Conservation (phyloP, 1,139 yeast species). For the Meyerozyma elateridarum region DNA sequence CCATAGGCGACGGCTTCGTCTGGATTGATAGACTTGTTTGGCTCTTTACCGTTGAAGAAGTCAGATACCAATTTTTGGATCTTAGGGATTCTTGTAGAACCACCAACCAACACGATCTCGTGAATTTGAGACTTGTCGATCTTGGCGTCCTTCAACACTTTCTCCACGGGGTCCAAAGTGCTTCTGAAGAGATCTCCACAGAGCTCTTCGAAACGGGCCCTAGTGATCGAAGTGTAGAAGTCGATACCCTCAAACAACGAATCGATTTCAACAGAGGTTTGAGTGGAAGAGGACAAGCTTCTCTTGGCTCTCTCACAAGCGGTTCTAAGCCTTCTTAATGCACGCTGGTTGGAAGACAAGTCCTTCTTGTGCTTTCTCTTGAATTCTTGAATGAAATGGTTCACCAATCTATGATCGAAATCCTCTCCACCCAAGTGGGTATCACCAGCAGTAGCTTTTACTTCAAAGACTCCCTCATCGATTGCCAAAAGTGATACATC, state of each 20-base stretch:
- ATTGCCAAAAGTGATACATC: constrained; percentile 32
- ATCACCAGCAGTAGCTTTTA: constrained; percentile 25
- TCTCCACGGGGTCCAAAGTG: constrained; percentile 80
- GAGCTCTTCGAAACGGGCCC: constrained; percentile 89
- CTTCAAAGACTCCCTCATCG: constrained; percentile 21
- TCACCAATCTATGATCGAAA: constrained; percentile 78
- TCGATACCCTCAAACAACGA: constrained; percentile 78
- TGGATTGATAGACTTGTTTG: constrained; percentile 77
- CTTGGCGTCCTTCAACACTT: constrained; percentile 79
- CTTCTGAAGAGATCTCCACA: constrained; percentile 82
- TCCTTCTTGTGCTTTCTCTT: constrained; percentile 82
- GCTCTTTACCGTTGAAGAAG: constrained; percentile 87
- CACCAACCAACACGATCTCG: constrained; percentile 88
- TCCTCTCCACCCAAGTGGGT: constrained; percentile 38
- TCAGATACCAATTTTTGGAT: constrained; percentile 82
- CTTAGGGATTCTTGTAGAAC: constrained; percentile 93
- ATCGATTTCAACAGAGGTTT: constrained; percentile 83
- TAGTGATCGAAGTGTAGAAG: constrained; percentile 76
- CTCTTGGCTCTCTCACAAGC: constrained; percentile 94
- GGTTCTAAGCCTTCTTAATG: constrained; percentile 83
- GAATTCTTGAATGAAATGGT: constrained; percentile 76
- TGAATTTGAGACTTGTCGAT: constrained; percentile 74
- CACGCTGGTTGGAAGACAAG: constrained; percentile 71
- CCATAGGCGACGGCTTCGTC: constrained; percentile 74
- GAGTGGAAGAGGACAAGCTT: constrained; percentile 81